Base-by-base conservation (phyloP, 2,329 filamentous ascomycete genomes). In the Microascus cirrosus region DNA sequence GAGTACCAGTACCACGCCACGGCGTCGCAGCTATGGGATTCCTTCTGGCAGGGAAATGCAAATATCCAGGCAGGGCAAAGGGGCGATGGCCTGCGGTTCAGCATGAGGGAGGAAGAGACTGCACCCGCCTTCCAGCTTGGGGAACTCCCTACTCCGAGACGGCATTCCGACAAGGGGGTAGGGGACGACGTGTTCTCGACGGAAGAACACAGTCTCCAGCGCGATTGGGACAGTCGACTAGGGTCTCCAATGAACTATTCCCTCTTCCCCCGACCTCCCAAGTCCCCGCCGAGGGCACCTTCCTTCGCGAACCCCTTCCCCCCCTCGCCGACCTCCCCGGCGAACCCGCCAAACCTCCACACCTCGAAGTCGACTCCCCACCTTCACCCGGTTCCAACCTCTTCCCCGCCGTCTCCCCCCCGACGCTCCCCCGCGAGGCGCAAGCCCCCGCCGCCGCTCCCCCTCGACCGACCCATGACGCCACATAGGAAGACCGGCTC, bases 21-120 rank as follows among this genome's bases (percentile, higher is more conserved):
- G 35, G 70, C 71, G 5, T 65, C 71, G 28, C 73, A 77, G 62
- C 65, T 79, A 2, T 82, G 78, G 78, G 75, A 81, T 63, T 76
- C 69, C 57, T 82, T 80, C 63, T 80, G 77, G 77, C 32, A 59
- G 36, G 60, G 55, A 20, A 51, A 53, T 18, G 35, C 52, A 7
- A 20, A 45, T 1, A 25, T 20, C 48, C 13, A 22, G 42, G 39
- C 28, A 13, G 24, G 32, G 32, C 18, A 50, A 22, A 22, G n/a
- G 11, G 39, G 18, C 42, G 24, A 55, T 36, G 20, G 36, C 22
- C n/a, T 12, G 32, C n/a, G 12, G 12, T 57, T 28, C 32, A 53
- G 45, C 48, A n/a, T 35, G 13, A 20, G 20, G 35, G 55, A 57
- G 1, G 45, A 52, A 11, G 42, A 52, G n/a, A n/a, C 8, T 4